These are phyloP conservation scores for Butyriboletus appendiculatus DNA, from an alignment of 1,284 basidiomycete genomes.

Conservation along the genomic window DNA sequence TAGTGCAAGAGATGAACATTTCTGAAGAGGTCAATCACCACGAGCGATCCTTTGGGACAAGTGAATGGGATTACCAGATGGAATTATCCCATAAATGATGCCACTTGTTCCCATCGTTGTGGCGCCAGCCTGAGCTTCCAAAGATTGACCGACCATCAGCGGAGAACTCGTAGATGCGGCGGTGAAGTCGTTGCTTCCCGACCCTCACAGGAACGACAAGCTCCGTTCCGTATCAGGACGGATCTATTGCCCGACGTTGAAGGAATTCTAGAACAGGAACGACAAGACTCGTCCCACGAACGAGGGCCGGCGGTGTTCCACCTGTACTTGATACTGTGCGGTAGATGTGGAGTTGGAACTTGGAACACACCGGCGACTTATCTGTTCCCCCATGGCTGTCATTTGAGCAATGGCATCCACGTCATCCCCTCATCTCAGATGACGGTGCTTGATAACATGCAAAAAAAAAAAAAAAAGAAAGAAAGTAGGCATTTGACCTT, in stretches of 20 bases:
- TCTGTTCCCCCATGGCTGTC: not conserved
- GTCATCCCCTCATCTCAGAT: not conserved
- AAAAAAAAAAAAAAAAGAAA: no score
- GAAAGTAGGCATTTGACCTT: not conserved
- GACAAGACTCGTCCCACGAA: slow-evolving; percentile 7
- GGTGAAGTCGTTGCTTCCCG: not conserved
- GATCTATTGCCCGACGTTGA: slow-evolving; percentile 5
- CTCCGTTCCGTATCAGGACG: slow-evolving; percentile 8
- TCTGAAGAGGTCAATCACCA: not conserved
- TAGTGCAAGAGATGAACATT: not conserved
- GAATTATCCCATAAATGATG: not conserved
- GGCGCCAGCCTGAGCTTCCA: slow-evolving; percentile 6
- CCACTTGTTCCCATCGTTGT: slow-evolving; percentile 2
- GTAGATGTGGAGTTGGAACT: not conserved
- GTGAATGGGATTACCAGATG: not conserved
- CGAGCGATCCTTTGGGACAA: slow-evolving; percentile 6
- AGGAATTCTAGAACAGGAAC: slow-evolving; percentile 5
- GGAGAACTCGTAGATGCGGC: not conserved
- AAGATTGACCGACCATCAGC: slow-evolving; percentile 12
- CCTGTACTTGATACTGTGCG: not conserved
- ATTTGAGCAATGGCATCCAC: not conserved
- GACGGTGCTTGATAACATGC: not conserved
- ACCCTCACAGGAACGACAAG: not conserved
- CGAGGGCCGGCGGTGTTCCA: slow-evolving; percentile 1
- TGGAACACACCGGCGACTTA: slow-evolving; percentile 2